Percentiles rank a stretch among this genome's conserved stretches.
Evolutionary conservation across 83 land plant genomes (phyloP).

Genomic region (Picea abies): DNA sequence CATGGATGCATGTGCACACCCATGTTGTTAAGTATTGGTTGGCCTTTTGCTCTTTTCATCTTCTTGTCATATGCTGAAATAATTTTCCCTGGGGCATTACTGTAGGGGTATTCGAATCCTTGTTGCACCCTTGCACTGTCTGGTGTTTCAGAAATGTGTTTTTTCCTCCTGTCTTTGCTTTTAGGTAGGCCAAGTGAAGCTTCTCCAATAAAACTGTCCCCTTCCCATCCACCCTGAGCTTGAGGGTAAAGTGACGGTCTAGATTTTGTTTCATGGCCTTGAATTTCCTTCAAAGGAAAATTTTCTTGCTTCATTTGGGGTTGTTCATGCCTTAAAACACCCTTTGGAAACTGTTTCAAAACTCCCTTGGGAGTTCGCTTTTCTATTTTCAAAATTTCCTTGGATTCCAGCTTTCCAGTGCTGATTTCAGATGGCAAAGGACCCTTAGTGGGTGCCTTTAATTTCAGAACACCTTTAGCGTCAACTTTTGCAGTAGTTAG

Average conservation of each 20-base stretch:
- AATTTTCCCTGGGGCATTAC: background rate
- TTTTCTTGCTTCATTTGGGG: background rate
- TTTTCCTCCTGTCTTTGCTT: constrained; percentile 7
- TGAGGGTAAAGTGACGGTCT: constrained; percentile 7
- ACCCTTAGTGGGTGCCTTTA: constrained; percentile 18
- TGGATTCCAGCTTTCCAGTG: background rate
- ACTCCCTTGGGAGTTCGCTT: constrained; percentile 29
- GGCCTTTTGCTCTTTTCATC: constrained; percentile 11
- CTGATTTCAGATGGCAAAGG: background rate
- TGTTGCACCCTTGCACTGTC: background rate
- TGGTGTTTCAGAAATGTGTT: constrained; percentile 3
- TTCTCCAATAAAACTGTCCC: constrained; percentile 11
- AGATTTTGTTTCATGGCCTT: background rate
- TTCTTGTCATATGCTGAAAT: constrained; percentile 9
- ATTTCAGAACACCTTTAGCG: constrained; percentile 31
- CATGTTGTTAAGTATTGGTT: background rate
- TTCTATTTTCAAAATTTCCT: constrained; percentile 1
- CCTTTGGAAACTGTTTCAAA: constrained; percentile 19
- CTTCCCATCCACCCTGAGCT: constrained; percentile 6
- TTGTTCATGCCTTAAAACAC: constrained; percentile 3
- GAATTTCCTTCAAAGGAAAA: background rate
- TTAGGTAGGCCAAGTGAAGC: background rate
- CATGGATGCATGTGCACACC: background rate
- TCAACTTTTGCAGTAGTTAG: constrained; percentile 5
- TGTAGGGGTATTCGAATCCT: background rate